Base-by-base conservation (phyloP, 441 rosid genomes). In the Erodium moschatum region DNA sequence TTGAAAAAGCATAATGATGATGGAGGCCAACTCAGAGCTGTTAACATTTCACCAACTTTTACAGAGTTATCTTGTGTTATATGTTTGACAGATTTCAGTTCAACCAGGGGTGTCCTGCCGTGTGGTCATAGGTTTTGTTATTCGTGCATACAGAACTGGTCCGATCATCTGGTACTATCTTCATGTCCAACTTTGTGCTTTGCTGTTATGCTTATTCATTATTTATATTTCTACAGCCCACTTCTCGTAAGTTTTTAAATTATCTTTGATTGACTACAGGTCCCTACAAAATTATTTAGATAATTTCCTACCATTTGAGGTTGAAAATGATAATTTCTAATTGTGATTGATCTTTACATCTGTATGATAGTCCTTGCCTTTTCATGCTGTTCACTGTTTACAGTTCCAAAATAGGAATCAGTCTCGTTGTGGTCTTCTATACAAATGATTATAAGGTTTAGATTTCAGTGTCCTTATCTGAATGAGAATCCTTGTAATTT, bases 101-200 rank as follows among this genome's bases (percentile, higher is more conserved):
- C 92, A 71, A 94, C 85, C 31, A 89, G 99, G 77, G 99, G 97
- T 69, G 70, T 89, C 67, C 81, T 94, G 81, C 84, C 92, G 48
- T 94, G 99, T 75, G 97, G 97, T 68, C 99, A 94, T 79, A 87
- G 97, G 69, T 94, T 91, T 86, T 94, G 99, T 77, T 94, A 87
- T 81, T 81, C 85, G 0, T 94, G 97, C 82, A 94, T 94, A 81
- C 84, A 83, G 70, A 69, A 77, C 33, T 91, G 99, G 99, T 92
- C 90, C 63, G 86, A 86, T 69, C 85, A 75, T 70, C 79, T 86
- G 96, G 98, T 93, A 73, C 15, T 50, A 71, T 80, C 21, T 44
- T 69, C 68, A 54, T 38, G 35, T 70, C 16, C 70, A 21, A 33
- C 10, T 35, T 16, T 54, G 4, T 52, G 4, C 42, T 68, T 79